Evolutionary conservation across 2,329 filamentous ascomycete genomes (phyloP), one percentile per base, ranked within the genome.

Genomic region (Aspergillus sp.): DNA sequence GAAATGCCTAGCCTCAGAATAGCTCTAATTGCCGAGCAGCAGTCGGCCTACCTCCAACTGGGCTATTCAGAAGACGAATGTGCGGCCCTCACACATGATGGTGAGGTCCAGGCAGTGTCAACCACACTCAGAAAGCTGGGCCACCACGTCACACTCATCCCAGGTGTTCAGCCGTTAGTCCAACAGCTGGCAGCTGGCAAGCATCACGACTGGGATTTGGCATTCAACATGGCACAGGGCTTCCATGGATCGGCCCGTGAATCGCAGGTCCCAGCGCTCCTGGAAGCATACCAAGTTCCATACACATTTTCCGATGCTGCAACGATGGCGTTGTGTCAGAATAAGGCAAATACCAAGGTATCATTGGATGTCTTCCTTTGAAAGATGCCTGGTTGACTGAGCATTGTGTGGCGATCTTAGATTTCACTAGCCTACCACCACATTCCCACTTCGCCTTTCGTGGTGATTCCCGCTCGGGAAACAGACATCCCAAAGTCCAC

Each of bases 231-330:
- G 34, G 42, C 50, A 0, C 49, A 58, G 35, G 57, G 57, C 1
- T 26, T 60, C 12, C 30, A 55, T 39, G 54, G 53, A 32, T 42
- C 48, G 34, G 50, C 50, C 11, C 49, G 54, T 39, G 52, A 60
- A 38, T 47, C 51, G 3, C 56, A 60, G 35, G 50, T 60, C 6
- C 54, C 55, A 4, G 55, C 50, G 11, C 40, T 61, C 4, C 40
- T 59, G 26, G 57, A 60, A 34, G 55, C 57, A 1, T 60, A 59
- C 48, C 38, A 43, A n/a, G 50, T 61, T 29, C 54, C 55, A 7
- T 56, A 44, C 39, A 56, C 50, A 6, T 57, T 53, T 33, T 48
- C 48, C 8, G 51, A 56, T 45, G 48, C 54, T 6, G 51, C 51
- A 9, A 57, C 49, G 9, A 46, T 58, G 40, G 48, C 50, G 7